Percentiles rank a stretch among this genome's conserved stretches.
These are phyloP conservation scores for Stachybotrys chartarum DNA, from an alignment of 2,329 filamentous ascomycete species.

Conservation along the genomic window DNA sequence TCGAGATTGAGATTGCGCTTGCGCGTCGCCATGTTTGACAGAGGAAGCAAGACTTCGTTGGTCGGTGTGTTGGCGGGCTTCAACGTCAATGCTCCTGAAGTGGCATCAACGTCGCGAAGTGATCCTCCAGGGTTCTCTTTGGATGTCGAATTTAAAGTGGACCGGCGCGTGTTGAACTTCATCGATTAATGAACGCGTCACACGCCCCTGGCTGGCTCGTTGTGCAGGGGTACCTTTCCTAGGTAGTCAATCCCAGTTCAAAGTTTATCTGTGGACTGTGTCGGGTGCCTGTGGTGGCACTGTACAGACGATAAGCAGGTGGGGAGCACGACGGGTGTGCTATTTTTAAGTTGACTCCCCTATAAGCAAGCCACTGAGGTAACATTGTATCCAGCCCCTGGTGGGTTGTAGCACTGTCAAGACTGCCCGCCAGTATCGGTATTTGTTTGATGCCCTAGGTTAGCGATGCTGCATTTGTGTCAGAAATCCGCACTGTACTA, in stretches of 20 bases:
- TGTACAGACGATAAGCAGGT: no score
- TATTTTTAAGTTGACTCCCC: no score
- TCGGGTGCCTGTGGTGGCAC: no score
- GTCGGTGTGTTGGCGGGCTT: background rate
- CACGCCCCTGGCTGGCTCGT: background rate
- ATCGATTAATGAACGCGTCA: background rate
- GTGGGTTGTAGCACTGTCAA: no score
- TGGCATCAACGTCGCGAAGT: background rate
- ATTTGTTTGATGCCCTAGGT: background rate
- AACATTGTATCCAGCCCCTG: no score
- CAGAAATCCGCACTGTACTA: background rate
- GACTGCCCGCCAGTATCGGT: no score
- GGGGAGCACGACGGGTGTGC: no score
- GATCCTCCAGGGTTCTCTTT: background rate
- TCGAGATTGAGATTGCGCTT: constrained; percentile 15
- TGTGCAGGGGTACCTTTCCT: background rate
- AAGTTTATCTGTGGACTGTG: no score
- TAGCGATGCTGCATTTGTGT: background rate
- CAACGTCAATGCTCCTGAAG: background rate
- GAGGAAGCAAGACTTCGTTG: background rate
- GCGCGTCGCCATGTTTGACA: constrained; percentile 16
- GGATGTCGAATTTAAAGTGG: background rate
- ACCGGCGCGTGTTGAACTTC: background rate
- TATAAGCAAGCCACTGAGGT: no score
- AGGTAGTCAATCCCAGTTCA: background rate